Evolutionary conservation across 169 alveolate genomes (phyloP).

Genomic region (Plasmodium adleri): DNA sequence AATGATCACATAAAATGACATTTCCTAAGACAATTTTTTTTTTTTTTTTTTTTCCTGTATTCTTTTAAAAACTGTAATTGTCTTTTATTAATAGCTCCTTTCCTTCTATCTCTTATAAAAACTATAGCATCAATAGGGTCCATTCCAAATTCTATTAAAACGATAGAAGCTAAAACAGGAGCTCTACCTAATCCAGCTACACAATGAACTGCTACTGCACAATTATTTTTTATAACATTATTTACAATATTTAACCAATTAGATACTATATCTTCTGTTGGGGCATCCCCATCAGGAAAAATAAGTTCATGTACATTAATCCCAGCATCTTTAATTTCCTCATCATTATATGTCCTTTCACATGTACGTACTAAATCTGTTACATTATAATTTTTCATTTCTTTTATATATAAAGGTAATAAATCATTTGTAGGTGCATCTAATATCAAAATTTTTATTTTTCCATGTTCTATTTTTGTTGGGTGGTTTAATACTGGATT

Average conservation of each 20-base stretch:
- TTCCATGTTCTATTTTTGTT: slow-evolving; percentile 89
- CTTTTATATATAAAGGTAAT: slow-evolving; percentile 86
- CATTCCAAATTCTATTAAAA: slow-evolving; percentile 92
- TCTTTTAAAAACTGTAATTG: slow-evolving; percentile 84
- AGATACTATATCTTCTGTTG: slow-evolving; percentile 88
- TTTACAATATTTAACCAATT: slow-evolving; percentile 90
- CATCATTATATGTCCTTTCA: slow-evolving; percentile 89
- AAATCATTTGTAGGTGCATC: slow-evolving; percentile 92
- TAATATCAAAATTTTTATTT: slow-evolving; percentile 88
- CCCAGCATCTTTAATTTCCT: slow-evolving; percentile 80
- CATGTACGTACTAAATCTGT: slow-evolving; percentile 93
- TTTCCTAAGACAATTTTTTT: slow-evolving; percentile 76
- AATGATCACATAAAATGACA: slow-evolving; percentile 79
- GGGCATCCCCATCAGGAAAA: slow-evolving; percentile 94
- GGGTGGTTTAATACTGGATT: slow-evolving; percentile 88
- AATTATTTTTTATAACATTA: slow-evolving; percentile 81
- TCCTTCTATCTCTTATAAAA: slow-evolving; percentile 90
- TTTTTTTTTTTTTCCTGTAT: slow-evolving; percentile 80
- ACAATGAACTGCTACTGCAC: slow-evolving; percentile 94
- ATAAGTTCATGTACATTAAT: slow-evolving; percentile 88
- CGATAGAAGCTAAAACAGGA: slow-evolving; percentile 93
- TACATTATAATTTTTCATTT: slow-evolving; percentile 88
- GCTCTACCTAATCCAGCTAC: slow-evolving; percentile 95
- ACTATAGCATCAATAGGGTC: slow-evolving; percentile 92
- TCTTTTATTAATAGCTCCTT: slow-evolving; percentile 89